Percentiles rank a stretch among this genome's conserved stretches.
Evolutionary conservation across 169 alveolate genomes (phyloP).

Genomic region (Eimeria praecox): DNA sequence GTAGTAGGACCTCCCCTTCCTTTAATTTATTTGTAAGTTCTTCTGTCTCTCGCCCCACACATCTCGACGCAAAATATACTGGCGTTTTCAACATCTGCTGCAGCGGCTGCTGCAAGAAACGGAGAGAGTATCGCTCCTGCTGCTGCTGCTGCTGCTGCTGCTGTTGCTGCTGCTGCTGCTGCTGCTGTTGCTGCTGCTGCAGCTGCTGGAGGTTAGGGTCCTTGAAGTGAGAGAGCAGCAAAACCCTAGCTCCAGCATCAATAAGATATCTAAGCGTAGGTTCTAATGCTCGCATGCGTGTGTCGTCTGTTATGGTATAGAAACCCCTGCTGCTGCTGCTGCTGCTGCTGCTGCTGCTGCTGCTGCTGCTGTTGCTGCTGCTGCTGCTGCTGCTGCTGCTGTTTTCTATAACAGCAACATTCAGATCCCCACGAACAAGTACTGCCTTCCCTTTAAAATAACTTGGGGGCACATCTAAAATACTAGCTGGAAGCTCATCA

Average conservation of each 20-base stretch:
- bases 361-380: constrained; percentile 34
- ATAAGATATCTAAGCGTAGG: constrained; percentile 94
- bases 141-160: constrained; percentile 43
- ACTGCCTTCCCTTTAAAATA: constrained; percentile 91
- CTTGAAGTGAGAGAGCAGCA: constrained; percentile 88
- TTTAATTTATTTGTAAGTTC: constrained; percentile 88
- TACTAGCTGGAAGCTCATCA: constrained; percentile 28
- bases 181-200: constrained; percentile 64
- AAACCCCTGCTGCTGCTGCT: constrained; percentile 31
- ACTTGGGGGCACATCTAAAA: constrained; percentile 5
- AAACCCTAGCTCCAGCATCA: constrained; percentile 95
- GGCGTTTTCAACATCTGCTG: constrained; percentile 43
- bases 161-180: constrained; percentile 61
- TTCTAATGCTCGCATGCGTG: constrained; percentile 95
- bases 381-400: constrained; percentile 90
- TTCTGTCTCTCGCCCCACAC: constrained; percentile 95
- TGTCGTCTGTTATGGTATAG: constrained; percentile 90
- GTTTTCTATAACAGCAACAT: constrained; percentile 96
- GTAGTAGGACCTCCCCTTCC: constrained; percentile 93
- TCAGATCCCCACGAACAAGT: constrained; percentile 97
- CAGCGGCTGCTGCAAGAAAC: constrained; percentile 60
- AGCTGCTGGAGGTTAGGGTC: constrained; percentile 76
- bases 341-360: constrained; percentile 55
- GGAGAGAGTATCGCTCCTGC: neutral
- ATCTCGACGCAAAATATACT: constrained; percentile 92